phyloP scores from a whole-genome alignment of 495 filamentous ascomycete species.

The Aspergillus funiculosus region DNA sequence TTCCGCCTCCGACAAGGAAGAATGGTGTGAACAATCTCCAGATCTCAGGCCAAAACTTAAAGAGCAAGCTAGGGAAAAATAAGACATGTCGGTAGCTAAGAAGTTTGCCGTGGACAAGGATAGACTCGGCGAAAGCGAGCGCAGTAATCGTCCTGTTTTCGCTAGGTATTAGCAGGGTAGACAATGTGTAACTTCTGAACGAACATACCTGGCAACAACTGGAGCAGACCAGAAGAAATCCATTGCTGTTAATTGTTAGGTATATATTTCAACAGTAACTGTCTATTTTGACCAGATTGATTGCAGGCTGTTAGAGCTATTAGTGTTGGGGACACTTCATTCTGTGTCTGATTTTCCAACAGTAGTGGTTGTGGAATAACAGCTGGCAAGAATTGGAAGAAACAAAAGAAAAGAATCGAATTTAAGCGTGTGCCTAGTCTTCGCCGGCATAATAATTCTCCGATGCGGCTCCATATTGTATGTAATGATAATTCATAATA shows the following conservation, averaged over 20 bases:
- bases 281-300: no score
- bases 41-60: slow-evolving; percentile 60
- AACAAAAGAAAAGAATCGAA: slow-evolving; percentile 1
- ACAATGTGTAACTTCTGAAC: neutral
- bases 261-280: no score
- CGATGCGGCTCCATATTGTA: slow-evolving; percentile 5
- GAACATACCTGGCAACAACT: slow-evolving; percentile 59
- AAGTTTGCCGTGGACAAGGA: slow-evolving; percentile 55
- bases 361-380: neutral
- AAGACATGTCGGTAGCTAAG: slow-evolving; percentile 48
- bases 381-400: neutral
- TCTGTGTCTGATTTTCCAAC: slow-evolving; percentile 4
- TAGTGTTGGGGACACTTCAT: slow-evolving; percentile 8
- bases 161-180: neutral
- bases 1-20: slow-evolving; percentile 56
- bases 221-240: slow-evolving; percentile 67
- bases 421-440: slow-evolving; percentile 5
- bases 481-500: no score
- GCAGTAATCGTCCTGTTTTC: slow-evolving; percentile 61
- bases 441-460: slow-evolving; percentile 8
- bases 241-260: slow-evolving; percentile 34
- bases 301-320: no score
- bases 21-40: slow-evolving; percentile 69
- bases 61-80: slow-evolving; percentile 52
- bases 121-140: slow-evolving; percentile 57